A percentile compares a stretch with the other conserved stretches of the same genome.
These are phyloP conservation scores for Picochlorum sp. DNA, from an alignment of 139 green algal species.

Conservation along the genomic window DNA sequence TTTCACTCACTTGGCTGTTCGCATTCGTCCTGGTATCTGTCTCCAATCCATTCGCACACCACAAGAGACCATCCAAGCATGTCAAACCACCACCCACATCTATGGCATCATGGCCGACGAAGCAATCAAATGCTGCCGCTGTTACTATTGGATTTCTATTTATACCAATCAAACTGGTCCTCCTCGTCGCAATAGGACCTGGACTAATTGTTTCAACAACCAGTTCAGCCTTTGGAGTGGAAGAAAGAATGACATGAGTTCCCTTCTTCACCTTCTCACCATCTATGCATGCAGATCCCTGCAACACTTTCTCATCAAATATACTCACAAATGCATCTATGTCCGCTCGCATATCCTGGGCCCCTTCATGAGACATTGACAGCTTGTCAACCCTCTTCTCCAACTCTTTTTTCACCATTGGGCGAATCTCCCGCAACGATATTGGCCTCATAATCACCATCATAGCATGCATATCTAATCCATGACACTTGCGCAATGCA, in stretches of 20 bases:
- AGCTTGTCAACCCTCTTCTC: neutral
- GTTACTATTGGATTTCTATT: constrained; percentile 7
- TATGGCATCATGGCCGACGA: constrained; percentile 17
- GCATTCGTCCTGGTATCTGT: neutral
- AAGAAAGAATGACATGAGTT: constrained; percentile 22
- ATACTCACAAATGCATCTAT: neutral
- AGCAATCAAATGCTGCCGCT: constrained; percentile 18
- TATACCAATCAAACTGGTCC: constrained; percentile 5
- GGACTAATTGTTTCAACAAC: constrained; percentile 23
- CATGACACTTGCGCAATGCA: constrained; percentile 5
- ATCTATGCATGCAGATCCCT: neutral
- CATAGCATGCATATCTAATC: constrained; percentile 32
- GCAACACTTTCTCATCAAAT: constrained; percentile 16
- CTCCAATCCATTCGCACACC: constrained; percentile 14
- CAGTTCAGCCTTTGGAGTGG: constrained; percentile 6
- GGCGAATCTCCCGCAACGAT: constrained; percentile 6
- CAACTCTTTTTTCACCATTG: neutral
- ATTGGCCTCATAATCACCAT: constrained; percentile 8
- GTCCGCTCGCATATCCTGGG: neutral
- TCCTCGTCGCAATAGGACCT: constrained; percentile 14
- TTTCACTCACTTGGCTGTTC: neutral
- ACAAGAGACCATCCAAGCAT: constrained; percentile 17
- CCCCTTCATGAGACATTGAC: neutral
- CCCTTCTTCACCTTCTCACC: constrained; percentile 10
- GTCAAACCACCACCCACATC: constrained; percentile 10